phyloP scores from a whole-genome alignment of 1,284 basidiomycete genomes.

The Schizophyllum commune region DNA sequence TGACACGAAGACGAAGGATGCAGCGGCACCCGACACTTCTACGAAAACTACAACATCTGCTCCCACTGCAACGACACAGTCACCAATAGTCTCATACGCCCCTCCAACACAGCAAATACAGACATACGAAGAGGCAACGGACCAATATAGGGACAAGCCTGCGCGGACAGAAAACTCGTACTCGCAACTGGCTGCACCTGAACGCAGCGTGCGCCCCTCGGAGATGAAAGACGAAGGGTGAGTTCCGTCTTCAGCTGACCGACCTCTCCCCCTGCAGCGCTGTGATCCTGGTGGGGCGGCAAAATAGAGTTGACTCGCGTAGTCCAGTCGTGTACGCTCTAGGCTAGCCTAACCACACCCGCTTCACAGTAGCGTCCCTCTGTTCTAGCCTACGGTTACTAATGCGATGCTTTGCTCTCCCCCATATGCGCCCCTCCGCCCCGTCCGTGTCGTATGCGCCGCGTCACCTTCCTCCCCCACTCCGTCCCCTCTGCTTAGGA shows the following conservation, averaged over 20 bases:
- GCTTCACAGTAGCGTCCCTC: conserved; percentile 46
- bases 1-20: conserved; percentile 9
- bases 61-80: conserved; percentile 11
- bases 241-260: conserved; percentile 30
- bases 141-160: conserved; percentile 26
- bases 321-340: conserved; percentile 68
- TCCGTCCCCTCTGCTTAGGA: conserved; percentile 46
- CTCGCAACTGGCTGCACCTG: conserved; percentile 39
- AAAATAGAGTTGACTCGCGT: conserved; percentile 28
- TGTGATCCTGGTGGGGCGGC: conserved; percentile 25
- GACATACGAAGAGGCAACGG: conserved; percentile 59
- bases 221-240: conserved; percentile 99
- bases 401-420: conserved; percentile 55
- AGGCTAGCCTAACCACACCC: conserved; percentile 59
- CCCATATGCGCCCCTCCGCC: conserved; percentile 24
- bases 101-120: conserved; percentile 60
- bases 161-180: conserved; percentile 29
- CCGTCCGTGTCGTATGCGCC: conserved; percentile 7
- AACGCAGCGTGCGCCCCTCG: conserved; percentile 74
- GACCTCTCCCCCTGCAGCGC: conserved; percentile 22
- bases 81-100: conserved; percentile 17
- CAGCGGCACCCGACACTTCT: conserved; percentile 20
- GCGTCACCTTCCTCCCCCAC: background rate
- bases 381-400: conserved; percentile 74
- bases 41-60: conserved; percentile 20